phyloP scores from a whole-genome alignment of 441 rosid genomes.

The Bruguiera hainesii region DNA sequence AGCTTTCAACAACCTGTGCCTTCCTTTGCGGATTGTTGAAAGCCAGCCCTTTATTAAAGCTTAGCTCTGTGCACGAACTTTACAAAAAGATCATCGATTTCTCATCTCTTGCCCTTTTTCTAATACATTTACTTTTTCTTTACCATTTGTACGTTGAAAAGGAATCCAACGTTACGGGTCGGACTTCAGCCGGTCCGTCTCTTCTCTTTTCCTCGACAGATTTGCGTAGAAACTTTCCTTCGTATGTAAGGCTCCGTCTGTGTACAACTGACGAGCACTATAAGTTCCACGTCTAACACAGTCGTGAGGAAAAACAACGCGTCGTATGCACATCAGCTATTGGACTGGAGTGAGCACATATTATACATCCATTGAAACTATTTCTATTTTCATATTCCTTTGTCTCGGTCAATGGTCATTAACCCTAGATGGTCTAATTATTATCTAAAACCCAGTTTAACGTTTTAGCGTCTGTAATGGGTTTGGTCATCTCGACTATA shows the following conservation, averaged over 20 bases:
- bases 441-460: no score
- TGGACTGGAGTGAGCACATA: no score
- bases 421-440: no score
- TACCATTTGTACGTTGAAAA: background rate
- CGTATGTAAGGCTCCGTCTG: background rate
- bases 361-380: no score
- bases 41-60: slow-evolving; percentile 22
- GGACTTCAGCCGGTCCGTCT: background rate
- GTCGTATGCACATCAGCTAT: background rate
- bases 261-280: slow-evolving; percentile 1
- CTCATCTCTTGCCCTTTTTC: background rate
- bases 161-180: slow-evolving; percentile 14
- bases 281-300: background rate
- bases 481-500: no score
- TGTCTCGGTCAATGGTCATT: no score
- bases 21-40: slow-evolving; percentile 9
- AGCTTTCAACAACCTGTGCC: slow-evolving; percentile 7
- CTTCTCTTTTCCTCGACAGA: background rate
- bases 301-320: background rate
- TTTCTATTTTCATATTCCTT: no score
- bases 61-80: slow-evolving; percentile 22
- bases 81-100: slow-evolving; percentile 19
- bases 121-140: slow-evolving; percentile 17
- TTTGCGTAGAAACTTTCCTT: slow-evolving; percentile 10
- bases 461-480: no score